Evolutionary conservation across 2,329 filamentous ascomycete species (phyloP), one percentile per base, ranked within the genome.

Genomic region (Penicillium paneum): DNA sequence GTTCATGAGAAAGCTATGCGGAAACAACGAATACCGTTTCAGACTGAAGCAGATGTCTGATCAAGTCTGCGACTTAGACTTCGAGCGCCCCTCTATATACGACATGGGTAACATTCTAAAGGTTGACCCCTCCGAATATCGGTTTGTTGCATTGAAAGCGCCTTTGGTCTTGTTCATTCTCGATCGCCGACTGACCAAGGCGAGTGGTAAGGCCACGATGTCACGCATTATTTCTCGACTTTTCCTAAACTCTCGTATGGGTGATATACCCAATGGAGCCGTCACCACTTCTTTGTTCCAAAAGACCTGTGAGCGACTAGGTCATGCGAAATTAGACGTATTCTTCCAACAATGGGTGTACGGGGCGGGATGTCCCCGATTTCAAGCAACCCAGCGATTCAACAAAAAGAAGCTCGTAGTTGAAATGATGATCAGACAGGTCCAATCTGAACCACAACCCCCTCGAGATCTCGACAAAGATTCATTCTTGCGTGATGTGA

Each of bases 371-470:
- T 97, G 92, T 65, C 94, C 95, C 0, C 84, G 86, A 39, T 96
- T 99, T 64, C 81, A 88, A 45, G 89, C 96, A 45, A 89, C 86
- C 36, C 92, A 96, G 62, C 84, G 87, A 17, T 99, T 99, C 76
- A 99, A 99, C 70, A 97, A 97, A 78, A 99, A 99, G 77, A 89
- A 95, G 64, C 81, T 97, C 4, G 92, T 93, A 28, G 91, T 99
- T 1, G 92, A 97, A 72, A 89, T 99, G 79, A 88, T 85, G 10
- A 90, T 99, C 60, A 83, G 83, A 47, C 95, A 99, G 72, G 83
- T 84, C 0, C 90, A 88, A 68, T 76, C 74, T 8, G 78, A 82
- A 29, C 79, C 86, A 57, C 75, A 79, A 38, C 79, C 76, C 15
- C 76, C 81, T 74, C 68, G 79, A 73, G 67, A 82, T 71, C 77